Percentiles rank a stretch among this genome's conserved stretches.
phyloP scores from a whole-genome alignment of 305 asterid species.

The Rubia peregrina region DNA sequence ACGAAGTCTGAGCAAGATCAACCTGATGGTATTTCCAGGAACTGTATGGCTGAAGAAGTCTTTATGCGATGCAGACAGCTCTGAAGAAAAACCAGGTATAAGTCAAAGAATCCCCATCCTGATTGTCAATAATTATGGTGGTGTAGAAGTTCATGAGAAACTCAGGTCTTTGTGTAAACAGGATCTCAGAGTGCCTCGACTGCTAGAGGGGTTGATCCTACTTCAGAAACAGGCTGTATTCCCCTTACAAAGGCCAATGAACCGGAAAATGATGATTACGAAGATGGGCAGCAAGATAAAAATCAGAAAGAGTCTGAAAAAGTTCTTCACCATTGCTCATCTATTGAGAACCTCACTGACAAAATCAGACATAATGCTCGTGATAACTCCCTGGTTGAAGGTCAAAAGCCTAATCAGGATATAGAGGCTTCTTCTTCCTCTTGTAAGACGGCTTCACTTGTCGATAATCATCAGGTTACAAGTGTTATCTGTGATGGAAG shows the following conservation, averaged over 20 bases:
- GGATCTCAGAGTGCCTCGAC: slow-evolving; percentile 3
- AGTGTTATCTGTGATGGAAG: slow-evolving; percentile 14
- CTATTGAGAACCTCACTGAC: slow-evolving; percentile 17
- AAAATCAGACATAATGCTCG: slow-evolving; percentile 17
- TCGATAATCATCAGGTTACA: not conserved
- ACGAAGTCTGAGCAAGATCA: slow-evolving; percentile 48
- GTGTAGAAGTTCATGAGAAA: not conserved
- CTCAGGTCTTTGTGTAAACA: slow-evolving; percentile 4
- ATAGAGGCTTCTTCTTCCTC: not conserved
- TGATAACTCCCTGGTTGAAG: slow-evolving; percentile 23
- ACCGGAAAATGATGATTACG: not conserved
- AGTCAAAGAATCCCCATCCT: slow-evolving; percentile 11
- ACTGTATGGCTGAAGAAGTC: slow-evolving; percentile 76
- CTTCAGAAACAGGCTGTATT: slow-evolving; percentile 11
- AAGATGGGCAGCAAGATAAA: slow-evolving; percentile 13
- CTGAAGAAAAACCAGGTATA: slow-evolving; percentile 34
- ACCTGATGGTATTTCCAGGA: slow-evolving; percentile 93
- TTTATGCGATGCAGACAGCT: slow-evolving; percentile 26
- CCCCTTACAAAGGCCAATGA: slow-evolving; percentile 22
- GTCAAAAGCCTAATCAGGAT: slow-evolving; percentile 21
- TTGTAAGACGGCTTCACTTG: not conserved
- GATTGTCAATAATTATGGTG: not conserved
- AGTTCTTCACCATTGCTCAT: not conserved
- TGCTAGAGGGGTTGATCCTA: slow-evolving; percentile 8
- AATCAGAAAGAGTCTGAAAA: slow-evolving; percentile 7